A percentile compares a stretch with the other conserved stretches of the same genome.
Evolutionary conservation across 2,329 filamentous ascomycete genomes (phyloP).

Genomic region (Calonectria pteridis): DNA sequence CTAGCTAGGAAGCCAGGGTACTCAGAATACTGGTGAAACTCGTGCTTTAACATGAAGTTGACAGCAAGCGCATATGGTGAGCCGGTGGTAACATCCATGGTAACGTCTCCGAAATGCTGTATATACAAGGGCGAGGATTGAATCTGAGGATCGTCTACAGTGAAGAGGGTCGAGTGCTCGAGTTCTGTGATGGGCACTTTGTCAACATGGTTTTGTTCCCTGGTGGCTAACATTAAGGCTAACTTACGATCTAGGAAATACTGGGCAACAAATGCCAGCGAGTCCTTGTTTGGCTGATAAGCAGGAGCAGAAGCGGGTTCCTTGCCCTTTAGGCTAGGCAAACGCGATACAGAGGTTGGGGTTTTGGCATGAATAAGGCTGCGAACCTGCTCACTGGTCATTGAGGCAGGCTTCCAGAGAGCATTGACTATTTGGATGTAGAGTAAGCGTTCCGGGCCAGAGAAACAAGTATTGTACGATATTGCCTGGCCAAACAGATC

Average conservation of each 20-base stretch:
- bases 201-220: background rate
- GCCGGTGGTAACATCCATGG: conserved; percentile 40
- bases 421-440: conserved; percentile 59
- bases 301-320: conserved; percentile 51
- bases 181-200: conserved; percentile 54
- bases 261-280: conserved; percentile 56
- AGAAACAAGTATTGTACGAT: conserved; percentile 57
- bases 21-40: conserved; percentile 52
- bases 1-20: conserved; percentile 47
- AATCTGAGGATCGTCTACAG: conserved; percentile 46
- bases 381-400: conserved; percentile 47
- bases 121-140: conserved; percentile 57
- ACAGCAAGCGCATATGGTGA: conserved; percentile 53
- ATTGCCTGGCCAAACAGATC: conserved; percentile 62
- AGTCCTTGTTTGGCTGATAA: conserved; percentile 48
- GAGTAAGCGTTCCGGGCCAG: conserved; percentile 48
- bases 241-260: conserved; percentile 66
- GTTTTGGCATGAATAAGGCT: conserved; percentile 42
- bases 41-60: conserved; percentile 51
- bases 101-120: conserved; percentile 54
- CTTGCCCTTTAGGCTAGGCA: conserved; percentile 57
- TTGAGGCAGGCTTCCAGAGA: conserved; percentile 62
- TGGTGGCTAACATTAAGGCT: too few species aligned
- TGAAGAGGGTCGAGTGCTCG: conserved; percentile 57
- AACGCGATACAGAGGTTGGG: conserved; percentile 31